A percentile compares a stretch with the other conserved stretches of the same genome.
phyloP scores from a whole-genome alignment of 306 rosid species.

The Ziziphus jujuba region DNA sequence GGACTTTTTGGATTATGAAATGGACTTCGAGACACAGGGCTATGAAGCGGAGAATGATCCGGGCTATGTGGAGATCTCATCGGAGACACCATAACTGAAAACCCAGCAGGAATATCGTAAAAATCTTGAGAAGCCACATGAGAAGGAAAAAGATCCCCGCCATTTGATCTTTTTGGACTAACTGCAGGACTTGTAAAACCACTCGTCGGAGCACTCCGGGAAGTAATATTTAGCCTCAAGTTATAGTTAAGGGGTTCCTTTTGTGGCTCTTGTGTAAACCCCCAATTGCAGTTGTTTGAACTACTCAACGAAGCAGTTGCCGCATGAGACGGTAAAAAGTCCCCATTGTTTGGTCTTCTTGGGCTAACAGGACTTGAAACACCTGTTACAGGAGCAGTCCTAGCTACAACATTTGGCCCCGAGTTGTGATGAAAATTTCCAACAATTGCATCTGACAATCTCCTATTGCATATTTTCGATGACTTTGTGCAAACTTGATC shows the following conservation, averaged over 20 bases:
- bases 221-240: constrained; percentile 34
- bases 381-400: constrained; percentile 23
- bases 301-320: constrained; percentile 31
- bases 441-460: constrained; percentile 26
- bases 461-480: constrained; percentile 29
- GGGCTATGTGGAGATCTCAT: constrained; percentile 44
- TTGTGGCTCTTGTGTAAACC: constrained; percentile 33
- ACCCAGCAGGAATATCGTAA: constrained; percentile 30
- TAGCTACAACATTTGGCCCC: constrained; percentile 31
- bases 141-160: constrained; percentile 37
- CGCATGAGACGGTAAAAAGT: constrained; percentile 13
- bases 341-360: constrained; percentile 25
- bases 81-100: constrained; percentile 28
- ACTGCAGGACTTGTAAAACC: constrained; percentile 65
- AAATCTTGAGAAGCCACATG: constrained; percentile 31
- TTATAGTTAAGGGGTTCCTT: constrained; percentile 24
- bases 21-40: constrained; percentile 41
- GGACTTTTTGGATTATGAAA: constrained; percentile 31
- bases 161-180: constrained; percentile 69
- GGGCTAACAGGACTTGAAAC: constrained; percentile 23
- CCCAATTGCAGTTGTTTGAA: constrained; percentile 35
- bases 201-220: constrained; percentile 85
- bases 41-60: constrained; percentile 49
- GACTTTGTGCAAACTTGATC: constrained; percentile 31
- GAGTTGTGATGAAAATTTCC: constrained; percentile 25